These are phyloP conservation scores for Daedaleopsis nitida DNA, from an alignment of 768 basidiomycete species.

Conservation along the genomic window DNA sequence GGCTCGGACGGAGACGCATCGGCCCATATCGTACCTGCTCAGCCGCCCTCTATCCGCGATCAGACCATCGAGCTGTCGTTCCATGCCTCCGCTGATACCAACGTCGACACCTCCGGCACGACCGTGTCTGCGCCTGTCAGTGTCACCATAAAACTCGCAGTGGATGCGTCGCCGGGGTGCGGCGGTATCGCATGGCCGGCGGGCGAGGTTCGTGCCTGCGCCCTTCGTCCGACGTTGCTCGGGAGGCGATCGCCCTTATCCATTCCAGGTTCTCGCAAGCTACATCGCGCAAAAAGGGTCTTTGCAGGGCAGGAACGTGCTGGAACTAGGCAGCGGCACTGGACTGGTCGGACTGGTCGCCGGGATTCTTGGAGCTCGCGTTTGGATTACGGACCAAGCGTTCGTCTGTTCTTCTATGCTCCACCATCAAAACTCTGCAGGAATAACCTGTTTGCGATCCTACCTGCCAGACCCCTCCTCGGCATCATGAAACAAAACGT, in stretches of 20 bases:
- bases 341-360: conserved; percentile 90
- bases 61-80: conserved; percentile 50
- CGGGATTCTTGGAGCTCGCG: conserved; percentile 61
- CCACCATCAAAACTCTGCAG: not conserved
- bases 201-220: conserved; percentile 64
- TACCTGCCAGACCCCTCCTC: conserved; percentile 61
- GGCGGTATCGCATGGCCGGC: conserved; percentile 94
- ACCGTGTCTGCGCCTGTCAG: conserved; percentile 33
- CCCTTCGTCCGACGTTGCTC: not conserved
- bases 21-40: conserved; percentile 49
- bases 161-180: conserved; percentile 87
- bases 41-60: conserved; percentile 51
- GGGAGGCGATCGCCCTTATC: not conserved
- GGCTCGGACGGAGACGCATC: conserved; percentile 33
- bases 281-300: conserved; percentile 69
- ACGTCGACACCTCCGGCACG: conserved; percentile 2
- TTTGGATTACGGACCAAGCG: conserved; percentile 91
- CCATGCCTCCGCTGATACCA: conserved; percentile 37
- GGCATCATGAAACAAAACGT: conserved; percentile 81
- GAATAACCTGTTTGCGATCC: not conserved
- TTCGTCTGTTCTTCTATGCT: conserved; percentile 44
- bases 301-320: conserved; percentile 56
- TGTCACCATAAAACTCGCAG: conserved; percentile 52
- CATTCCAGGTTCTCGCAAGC: conserved; percentile 67
- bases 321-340: conserved; percentile 91